A percentile compares a stretch with the other conserved stretches of the same genome.
Conservation (phyloP, 495 filamentous ascomycete genomes). For the Geopyxis carbonaria region DNA sequence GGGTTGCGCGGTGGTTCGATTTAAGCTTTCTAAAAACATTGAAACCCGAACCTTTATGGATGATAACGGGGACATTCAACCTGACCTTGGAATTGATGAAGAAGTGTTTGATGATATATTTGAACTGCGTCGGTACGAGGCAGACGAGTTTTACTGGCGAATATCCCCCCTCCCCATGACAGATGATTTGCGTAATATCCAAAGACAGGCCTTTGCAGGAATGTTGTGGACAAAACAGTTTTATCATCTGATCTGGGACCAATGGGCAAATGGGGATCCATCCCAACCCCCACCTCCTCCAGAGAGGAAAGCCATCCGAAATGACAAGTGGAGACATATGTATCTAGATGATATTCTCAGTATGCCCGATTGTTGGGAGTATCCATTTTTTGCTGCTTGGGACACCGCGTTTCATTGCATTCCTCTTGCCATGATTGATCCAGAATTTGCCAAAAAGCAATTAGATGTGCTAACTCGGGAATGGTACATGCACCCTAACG, state of each 20-base stretch:
- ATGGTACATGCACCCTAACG: slow-evolving; percentile 99
- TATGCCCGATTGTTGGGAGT: slow-evolving; percentile 98
- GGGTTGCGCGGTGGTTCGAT: slow-evolving; percentile 88
- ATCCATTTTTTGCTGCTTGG: slow-evolving; percentile 96
- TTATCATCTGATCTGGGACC: slow-evolving; percentile 92
- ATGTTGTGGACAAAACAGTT: slow-evolving; percentile 98
- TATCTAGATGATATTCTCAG: slow-evolving; percentile 86
- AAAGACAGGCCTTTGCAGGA: slow-evolving; percentile 79
- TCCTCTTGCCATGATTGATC: slow-evolving; percentile 88
- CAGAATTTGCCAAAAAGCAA: slow-evolving; percentile 94
- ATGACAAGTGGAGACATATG: slow-evolving; percentile 81
- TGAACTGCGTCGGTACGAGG: slow-evolving; percentile 66
- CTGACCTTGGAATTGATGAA: slow-evolving; percentile 47
- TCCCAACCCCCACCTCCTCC: slow-evolving; percentile 63
- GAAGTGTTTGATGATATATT: slow-evolving; percentile 83
- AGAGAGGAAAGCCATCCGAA: slow-evolving; percentile 63
- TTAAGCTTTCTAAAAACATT: slow-evolving; percentile 49
- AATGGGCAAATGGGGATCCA: slow-evolving; percentile 77
- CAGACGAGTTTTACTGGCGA: slow-evolving; percentile 86
- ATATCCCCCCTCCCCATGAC: slow-evolving; percentile 89
- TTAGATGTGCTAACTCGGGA: slow-evolving; percentile 86
- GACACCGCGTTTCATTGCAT: slow-evolving; percentile 95
- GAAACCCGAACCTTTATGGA: slow-evolving; percentile 10
- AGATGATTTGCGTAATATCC: slow-evolving; percentile 86
- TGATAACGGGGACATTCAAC: background rate